A percentile compares a stretch with the other conserved stretches of the same genome.
phyloP scores from a whole-genome alignment of 805 yeast genomes.

The Komagataella pseudopastoris region DNA sequence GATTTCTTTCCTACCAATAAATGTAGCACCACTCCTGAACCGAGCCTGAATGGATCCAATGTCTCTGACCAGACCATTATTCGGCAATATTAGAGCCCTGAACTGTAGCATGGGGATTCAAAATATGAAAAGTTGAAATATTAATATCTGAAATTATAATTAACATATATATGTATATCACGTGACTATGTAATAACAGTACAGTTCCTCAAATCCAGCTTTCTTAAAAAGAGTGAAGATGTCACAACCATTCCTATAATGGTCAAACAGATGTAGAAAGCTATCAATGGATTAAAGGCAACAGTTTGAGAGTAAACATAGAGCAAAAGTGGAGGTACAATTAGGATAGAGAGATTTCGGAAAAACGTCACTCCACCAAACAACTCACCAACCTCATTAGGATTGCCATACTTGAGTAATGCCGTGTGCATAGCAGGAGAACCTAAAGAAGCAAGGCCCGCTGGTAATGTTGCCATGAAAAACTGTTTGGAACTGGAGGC shows the following conservation, averaged over 20 bases:
- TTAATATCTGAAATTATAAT: background rate
- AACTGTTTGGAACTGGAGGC: slow-evolving; percentile 17
- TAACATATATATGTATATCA: background rate
- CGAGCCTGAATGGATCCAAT: background rate
- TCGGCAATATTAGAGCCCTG: background rate
- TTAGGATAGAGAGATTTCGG: slow-evolving; percentile 32
- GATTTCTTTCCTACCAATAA: background rate
- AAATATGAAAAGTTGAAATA: background rate
- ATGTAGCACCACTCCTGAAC: background rate
- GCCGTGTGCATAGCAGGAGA: slow-evolving; percentile 49
- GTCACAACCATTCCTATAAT: background rate
- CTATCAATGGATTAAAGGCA: slow-evolving; percentile 21
- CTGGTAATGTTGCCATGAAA: slow-evolving; percentile 20
- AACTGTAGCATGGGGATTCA: background rate
- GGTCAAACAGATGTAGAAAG: slow-evolving; percentile 13
- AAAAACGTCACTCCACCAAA: slow-evolving; percentile 59
- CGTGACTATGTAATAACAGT: background rate
- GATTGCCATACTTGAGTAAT: slow-evolving; percentile 46
- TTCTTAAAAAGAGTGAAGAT: background rate
- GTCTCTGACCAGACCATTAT: background rate
- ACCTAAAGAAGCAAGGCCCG: slow-evolving; percentile 33
- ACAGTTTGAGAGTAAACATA: slow-evolving; percentile 33
- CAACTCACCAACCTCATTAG: slow-evolving; percentile 50
- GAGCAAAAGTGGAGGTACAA: slow-evolving; percentile 35
- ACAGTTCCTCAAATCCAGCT: background rate